Percentiles rank a stretch among this genome's conserved stretches.
phyloP scores from a whole-genome alignment of 768 basidiomycete species.

The Mycena venus region DNA sequence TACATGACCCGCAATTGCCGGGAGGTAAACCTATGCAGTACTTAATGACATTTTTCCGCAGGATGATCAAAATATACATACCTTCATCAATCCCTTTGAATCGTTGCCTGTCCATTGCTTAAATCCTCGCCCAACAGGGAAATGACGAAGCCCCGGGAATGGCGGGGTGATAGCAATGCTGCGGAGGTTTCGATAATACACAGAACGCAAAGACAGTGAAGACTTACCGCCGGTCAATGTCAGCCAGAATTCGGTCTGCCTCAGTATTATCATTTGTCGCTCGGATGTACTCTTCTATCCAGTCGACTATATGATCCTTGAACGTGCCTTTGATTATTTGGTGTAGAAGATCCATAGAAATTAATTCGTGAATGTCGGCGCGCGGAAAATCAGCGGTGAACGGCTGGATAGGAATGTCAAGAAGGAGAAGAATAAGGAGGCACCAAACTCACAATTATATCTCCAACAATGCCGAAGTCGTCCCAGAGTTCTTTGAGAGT shows the following conservation, averaged over 20 bases:
- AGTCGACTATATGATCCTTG: too few species aligned
- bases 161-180: not conserved
- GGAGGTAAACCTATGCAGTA: not conserved
- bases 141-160: too few species aligned
- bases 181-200: not conserved
- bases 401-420: not conserved
- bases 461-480: too few species aligned
- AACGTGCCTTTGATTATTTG: too few species aligned
- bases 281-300: too few species aligned
- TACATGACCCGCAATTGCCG: not conserved
- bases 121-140: not conserved
- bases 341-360: not conserved
- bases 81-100: not conserved
- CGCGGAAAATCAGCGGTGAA: not conserved
- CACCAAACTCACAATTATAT: too few species aligned
- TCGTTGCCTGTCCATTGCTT: not conserved
- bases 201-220: not conserved
- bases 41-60: not conserved
- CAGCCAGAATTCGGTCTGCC: too few species aligned
- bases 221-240: too few species aligned
- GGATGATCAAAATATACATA: too few species aligned
- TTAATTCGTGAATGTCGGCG: not conserved
- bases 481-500: too few species aligned
- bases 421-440: too few species aligned
- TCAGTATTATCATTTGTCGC: too few species aligned